Evolutionary conservation across 106 monocot species (phyloP), one percentile per base, ranked within the genome.

Genomic region (Dioscorea zingiberensis): DNA sequence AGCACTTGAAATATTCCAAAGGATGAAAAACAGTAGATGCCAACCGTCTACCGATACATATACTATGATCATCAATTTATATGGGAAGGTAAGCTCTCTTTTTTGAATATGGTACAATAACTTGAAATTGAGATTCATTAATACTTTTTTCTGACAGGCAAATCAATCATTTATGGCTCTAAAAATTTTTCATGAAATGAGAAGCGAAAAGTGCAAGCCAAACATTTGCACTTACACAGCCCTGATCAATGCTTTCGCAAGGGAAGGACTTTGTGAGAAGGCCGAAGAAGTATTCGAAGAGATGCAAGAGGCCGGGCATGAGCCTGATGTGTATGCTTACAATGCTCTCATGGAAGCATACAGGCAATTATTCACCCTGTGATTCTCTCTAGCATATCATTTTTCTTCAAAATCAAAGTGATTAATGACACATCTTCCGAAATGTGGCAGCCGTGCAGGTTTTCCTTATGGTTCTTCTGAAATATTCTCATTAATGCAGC

Each of bases 261-360:
- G 94, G 62, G 89, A 82, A 62, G 90, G 90, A 6, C 80, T 90
- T 10, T 90, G 94, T 22, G 77, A 89, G 64, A 94, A 90, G 74
- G 94, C 94, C 23, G 94, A 94, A 76, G 89, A 94, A 66, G 54
- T 78, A 11, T 94, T 94, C 63, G 94, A 94, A 67, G 69, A 90
- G 49, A 23, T 94, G 64, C 94, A 94, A 55, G 82, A 78, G 68
- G 84, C 79, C 30, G 94, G 94, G 17, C 64, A 76, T 30, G 94
- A 87, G 48, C 85, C 94, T 69, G 94, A 94, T 80, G 94, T 94
- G 13, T 94, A 94, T 69, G 81, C 76, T 13, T 94, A 90, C 58
- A 94, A 94, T 70, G 94, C 94, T 10, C 84, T 90, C 53, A 94
- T 94, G 94, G 94, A 94, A 76, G 90, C 94, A 48, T 94, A 94